Percentiles rank a stretch among this genome's conserved stretches.
Evolutionary conservation across 2,329 filamentous ascomycete genomes (phyloP).

Genomic region (Neophaeococcomyces aloes): DNA sequence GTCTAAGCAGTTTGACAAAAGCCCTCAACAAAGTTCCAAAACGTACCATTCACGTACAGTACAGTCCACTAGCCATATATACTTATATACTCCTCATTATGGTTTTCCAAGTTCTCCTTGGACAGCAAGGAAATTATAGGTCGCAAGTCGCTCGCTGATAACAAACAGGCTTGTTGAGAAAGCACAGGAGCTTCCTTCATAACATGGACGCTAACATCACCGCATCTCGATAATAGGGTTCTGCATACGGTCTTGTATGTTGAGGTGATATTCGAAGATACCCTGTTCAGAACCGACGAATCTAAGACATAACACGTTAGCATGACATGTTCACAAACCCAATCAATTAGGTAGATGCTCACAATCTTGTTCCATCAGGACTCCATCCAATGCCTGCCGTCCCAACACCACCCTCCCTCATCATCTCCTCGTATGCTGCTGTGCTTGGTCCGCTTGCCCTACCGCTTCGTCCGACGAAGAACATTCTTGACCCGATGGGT

Average conservation of each 20-base stretch:
- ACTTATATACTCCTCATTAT: too few relatives aligned
- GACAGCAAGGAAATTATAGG: too few relatives aligned
- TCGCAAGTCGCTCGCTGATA: too few relatives aligned
- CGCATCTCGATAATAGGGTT: constrained; percentile 5
- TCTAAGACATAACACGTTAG: constrained; percentile 24
- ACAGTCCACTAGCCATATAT: too few relatives aligned
- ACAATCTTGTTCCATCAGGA: constrained; percentile 37
- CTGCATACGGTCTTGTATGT: constrained; percentile 36
- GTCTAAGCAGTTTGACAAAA: too few relatives aligned
- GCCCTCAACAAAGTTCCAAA: too few relatives aligned
- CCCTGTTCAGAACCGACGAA: constrained; percentile 40
- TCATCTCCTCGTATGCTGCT: constrained; percentile 22
- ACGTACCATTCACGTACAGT: too few relatives aligned
- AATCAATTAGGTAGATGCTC: constrained; percentile 22
- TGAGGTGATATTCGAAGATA: constrained; percentile 39
- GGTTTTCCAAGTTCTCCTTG: too few relatives aligned
- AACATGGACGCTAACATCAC: too few relatives aligned
- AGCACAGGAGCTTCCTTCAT: too few relatives aligned
- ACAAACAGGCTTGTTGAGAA: too few relatives aligned
- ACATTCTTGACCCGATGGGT: constrained; percentile 23
- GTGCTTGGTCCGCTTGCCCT: background rate
- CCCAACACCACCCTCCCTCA: constrained; percentile 29
- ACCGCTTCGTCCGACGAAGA: constrained; percentile 22
- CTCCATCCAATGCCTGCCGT: constrained; percentile 41
- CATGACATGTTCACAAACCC: too few relatives aligned